Base-by-base conservation (phyloP, 208 protist genomes). In the Wallacemonas collosoma region DNA sequence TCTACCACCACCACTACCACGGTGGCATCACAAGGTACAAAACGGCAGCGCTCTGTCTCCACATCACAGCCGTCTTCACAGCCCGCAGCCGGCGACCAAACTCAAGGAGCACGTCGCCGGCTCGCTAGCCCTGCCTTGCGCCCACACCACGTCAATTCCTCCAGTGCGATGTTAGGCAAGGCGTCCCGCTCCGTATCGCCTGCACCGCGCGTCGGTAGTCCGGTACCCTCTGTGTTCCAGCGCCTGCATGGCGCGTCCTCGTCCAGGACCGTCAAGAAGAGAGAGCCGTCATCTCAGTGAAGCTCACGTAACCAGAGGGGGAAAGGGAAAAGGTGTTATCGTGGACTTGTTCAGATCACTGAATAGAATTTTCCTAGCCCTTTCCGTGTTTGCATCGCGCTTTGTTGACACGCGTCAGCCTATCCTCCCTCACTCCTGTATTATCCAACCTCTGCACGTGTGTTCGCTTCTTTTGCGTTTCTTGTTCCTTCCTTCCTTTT, bases 221-320 rank as follows among this genome's bases (percentile, higher is more conserved):
- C 50, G 1, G 39, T 41, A 35, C 64, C 64, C 11, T 69, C 64
- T 8, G 64, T 69, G 17, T 69, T 69, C 57, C 35, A 54, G 64
- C 64, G 64, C 9, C 64, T 69, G 47, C 50, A 55, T 3, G 57
- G 48, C 36, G n/a, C 64, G n/a, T 57, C 62, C 8, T 3, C 62
- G 5, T 53, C 62, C 2, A 9, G 47, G 41, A 15, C n/a, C 7
- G 36, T 12, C n/a, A 68, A 53, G 47, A 50, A 55, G 62, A 17
- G 35, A 47, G 45, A 40, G 62, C n/a, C 4, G 11, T 38, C n/a
- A 5, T 1, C n/a, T 44, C 55, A 35, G 55, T 60, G 17, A 9
- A 55, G 0, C 60, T 26, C 26, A 26, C 26, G 26, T 26, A 26
- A 26, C 26, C 26, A 26, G 26, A 26, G 26, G 26, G 26, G 26